Evolutionary conservation across 73 alveolate species (phyloP).

Genomic region (Paramecium caudatum): DNA sequence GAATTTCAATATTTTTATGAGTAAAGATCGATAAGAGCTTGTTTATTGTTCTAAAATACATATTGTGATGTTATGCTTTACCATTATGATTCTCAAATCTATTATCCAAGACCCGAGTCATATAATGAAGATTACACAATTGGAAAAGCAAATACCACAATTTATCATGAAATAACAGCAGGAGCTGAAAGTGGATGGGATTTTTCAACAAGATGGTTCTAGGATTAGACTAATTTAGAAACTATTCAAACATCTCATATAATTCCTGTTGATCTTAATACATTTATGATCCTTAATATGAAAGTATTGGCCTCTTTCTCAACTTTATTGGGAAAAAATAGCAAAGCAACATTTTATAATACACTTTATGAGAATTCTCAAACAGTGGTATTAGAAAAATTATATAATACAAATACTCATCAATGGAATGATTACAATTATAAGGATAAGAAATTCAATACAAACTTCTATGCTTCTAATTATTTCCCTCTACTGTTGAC

Average conservation of each 20-base stretch:
- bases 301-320: conserved; percentile 7
- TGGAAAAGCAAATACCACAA: neutral
- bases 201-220: conserved; percentile 56
- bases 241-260: neutral
- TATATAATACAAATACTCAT: conserved; percentile 15
- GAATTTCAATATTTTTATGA: conserved; percentile 51
- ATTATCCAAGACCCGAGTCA: conserved; percentile 67
- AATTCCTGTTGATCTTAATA: conserved; percentile 46
- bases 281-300: conserved; percentile 10
- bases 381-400: neutral
- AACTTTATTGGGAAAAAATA: neutral
- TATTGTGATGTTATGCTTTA: conserved; percentile 11
- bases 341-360: neutral
- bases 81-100: conserved; percentile 13
- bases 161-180: conserved; percentile 41
- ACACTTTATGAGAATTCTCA: neutral
- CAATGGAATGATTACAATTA: conserved; percentile 59
- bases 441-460: neutral
- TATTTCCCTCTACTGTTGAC: conserved; percentile 27
- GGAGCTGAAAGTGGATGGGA: conserved; percentile 72
- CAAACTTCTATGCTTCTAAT: conserved; percentile 49
- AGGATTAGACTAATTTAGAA: neutral
- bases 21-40: conserved; percentile 13
- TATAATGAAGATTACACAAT: conserved; percentile 44
- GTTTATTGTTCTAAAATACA: conserved; percentile 8